Conservation (phyloP, 2,329 filamentous ascomycete genomes). For the Amesomyces nigricolor region DNA sequence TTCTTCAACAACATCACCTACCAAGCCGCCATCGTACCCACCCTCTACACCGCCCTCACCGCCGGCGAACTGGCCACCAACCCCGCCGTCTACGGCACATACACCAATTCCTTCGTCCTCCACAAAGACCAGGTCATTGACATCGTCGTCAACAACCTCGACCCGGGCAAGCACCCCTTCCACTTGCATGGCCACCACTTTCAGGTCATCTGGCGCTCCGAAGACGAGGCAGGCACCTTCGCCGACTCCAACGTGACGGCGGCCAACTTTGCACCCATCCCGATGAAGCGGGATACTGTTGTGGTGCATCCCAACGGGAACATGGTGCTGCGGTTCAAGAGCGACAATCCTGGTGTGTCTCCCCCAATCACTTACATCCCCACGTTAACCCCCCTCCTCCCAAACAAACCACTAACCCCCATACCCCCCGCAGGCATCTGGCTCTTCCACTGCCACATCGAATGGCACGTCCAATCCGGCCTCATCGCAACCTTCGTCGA, state of each 20-base stretch:
- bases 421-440: conserved; percentile 39
- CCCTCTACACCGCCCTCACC: conserved; percentile 69
- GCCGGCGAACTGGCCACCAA: conserved; percentile 54
- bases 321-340: conserved; percentile 61
- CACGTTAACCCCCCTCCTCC: background rate
- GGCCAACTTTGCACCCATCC: conserved; percentile 45
- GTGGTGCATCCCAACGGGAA: conserved; percentile 61
- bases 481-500: conserved; percentile 61
- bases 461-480: conserved; percentile 69
- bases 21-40: conserved; percentile 66
- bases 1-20: conserved; percentile 78
- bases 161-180: conserved; percentile 67
- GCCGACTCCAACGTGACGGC: conserved; percentile 36
- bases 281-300: conserved; percentile 64
- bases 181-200: conserved; percentile 74
- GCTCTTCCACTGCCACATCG: conserved; percentile 76
- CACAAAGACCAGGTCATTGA: conserved; percentile 63
- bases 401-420: background rate
- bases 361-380: no score
- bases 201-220: conserved; percentile 58
- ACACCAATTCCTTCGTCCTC: conserved; percentile 63
- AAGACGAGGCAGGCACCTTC: conserved; percentile 53
- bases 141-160: conserved; percentile 71
- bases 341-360: conserved; percentile 57
- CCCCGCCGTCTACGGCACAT: conserved; percentile 57